Evolutionary conservation across 2,329 filamentous ascomycete species (phyloP).

Genomic region (Penicillium sp.): DNA sequence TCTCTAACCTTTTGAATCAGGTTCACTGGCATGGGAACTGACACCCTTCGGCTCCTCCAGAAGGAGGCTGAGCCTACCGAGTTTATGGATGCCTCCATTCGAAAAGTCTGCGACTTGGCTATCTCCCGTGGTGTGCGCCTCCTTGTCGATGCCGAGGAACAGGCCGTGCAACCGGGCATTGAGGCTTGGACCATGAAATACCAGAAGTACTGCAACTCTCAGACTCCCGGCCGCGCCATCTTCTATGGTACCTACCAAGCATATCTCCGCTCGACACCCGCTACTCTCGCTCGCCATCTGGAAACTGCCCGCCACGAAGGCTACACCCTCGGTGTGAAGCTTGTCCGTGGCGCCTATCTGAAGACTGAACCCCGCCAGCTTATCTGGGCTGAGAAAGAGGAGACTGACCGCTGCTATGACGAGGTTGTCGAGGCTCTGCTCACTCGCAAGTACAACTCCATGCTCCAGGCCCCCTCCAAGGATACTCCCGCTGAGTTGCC

Average conservation of each 20-base stretch:
- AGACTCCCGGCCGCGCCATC: conserved; percentile 54
- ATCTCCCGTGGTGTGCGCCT: conserved; percentile 50
- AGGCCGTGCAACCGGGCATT: conserved; percentile 56
- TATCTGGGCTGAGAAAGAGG: conserved; percentile 53
- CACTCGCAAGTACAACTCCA: conserved; percentile 61
- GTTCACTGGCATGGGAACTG: conserved; percentile 54
- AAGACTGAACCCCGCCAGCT: conserved; percentile 51
- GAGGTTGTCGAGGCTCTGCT: conserved; percentile 60
- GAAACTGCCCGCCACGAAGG: conserved; percentile 50
- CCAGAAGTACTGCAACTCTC: conserved; percentile 57
- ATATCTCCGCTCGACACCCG: conserved; percentile 55
- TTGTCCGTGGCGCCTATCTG: conserved; percentile 60
- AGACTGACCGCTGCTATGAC: conserved; percentile 60
- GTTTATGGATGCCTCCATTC: conserved; percentile 48
- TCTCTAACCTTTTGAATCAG: conserved; percentile 28
- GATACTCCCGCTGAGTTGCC: conserved; percentile 42
- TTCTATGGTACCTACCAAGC: conserved; percentile 59
- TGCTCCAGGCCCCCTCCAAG: conserved; percentile 53
- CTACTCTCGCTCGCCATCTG: conserved; percentile 52
- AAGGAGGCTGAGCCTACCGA: conserved; percentile 44
- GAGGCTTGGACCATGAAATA: conserved; percentile 58
- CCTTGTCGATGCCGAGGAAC: conserved; percentile 60
- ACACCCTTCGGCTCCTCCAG: conserved; percentile 47
- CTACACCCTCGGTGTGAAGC: conserved; percentile 57
- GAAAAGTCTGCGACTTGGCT: conserved; percentile 49